A percentile compares a stretch with the other conserved stretches of the same genome.
Conservation (phyloP, 2,329 filamentous ascomycete genomes). For the Exophiala xenobiotica region DNA sequence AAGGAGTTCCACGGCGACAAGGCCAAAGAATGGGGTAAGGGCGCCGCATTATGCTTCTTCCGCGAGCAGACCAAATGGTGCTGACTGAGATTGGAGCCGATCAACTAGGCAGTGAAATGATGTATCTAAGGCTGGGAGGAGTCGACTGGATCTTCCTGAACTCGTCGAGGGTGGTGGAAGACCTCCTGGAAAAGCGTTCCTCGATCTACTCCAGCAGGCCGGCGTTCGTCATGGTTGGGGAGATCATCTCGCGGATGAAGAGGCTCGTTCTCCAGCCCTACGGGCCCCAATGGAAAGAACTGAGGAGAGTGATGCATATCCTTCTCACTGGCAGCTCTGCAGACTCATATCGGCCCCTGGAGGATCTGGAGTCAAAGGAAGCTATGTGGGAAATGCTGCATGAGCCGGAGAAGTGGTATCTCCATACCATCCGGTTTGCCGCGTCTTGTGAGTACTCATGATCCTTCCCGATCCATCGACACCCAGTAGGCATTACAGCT, state of each 20-base stretch:
- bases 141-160: constrained; percentile 15
- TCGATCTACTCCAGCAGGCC: constrained; percentile 41
- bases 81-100: not conserved
- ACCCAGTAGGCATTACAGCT: too few relatives aligned
- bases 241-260: constrained; percentile 14
- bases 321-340: constrained; percentile 7
- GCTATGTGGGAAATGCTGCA: constrained; percentile 41
- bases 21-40: not conserved
- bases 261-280: constrained; percentile 40
- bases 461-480: not conserved
- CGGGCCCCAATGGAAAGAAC: constrained; percentile 47
- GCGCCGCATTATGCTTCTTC: not conserved
- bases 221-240: constrained; percentile 44
- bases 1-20: not conserved
- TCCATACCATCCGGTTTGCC: not conserved
- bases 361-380: constrained; percentile 24
- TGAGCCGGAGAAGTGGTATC: constrained; percentile 33
- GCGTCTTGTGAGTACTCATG: not conserved
- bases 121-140: not conserved
- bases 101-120: not conserved
- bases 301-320: constrained; percentile 27
- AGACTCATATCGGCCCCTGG: constrained; percentile 18
- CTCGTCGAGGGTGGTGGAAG: constrained; percentile 16
- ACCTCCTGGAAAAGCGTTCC: constrained; percentile 44
- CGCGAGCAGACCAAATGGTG: not conserved